Percentiles rank a stretch among this genome's conserved stretches.
Evolutionary conservation across 768 basidiomycete genomes (phyloP).

Genomic region (Pisolithus orientalis): DNA sequence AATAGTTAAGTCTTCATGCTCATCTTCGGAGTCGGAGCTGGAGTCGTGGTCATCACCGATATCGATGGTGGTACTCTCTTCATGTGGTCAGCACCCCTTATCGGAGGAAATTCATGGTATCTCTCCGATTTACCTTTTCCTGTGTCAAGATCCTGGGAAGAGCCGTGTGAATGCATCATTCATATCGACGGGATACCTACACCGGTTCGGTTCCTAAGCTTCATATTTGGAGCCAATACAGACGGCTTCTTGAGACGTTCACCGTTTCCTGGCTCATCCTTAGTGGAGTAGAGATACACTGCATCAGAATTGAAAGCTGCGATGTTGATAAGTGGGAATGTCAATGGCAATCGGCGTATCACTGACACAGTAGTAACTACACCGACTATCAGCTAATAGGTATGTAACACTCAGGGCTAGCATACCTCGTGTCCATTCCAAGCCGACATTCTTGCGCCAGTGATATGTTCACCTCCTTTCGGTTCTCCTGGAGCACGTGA

Average conservation of each 20-base stretch:
- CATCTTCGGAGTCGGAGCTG: conserved; percentile 18
- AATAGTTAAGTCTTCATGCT: conserved; percentile 26
- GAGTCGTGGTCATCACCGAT: conserved; percentile 25
- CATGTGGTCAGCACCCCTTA: conserved; percentile 6
- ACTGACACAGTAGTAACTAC: conserved; percentile 62
- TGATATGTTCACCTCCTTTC: conserved; percentile 54
- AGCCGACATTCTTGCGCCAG: conserved; percentile 65
- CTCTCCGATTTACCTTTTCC: not conserved
- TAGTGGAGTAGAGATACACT: conserved; percentile 68
- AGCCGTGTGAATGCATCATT: not conserved
- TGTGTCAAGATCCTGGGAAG: not conserved
- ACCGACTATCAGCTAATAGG: conserved; percentile 7
- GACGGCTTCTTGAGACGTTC: conserved; percentile 14
- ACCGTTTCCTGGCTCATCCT: conserved; percentile 44
- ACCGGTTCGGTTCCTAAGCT: conserved; percentile 8
- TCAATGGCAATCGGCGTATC: not conserved
- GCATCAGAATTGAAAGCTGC: conserved; percentile 70
- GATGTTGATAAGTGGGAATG: conserved; percentile 5
- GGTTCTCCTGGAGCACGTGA: conserved; percentile 29
- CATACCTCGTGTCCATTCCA: conserved; percentile 71
- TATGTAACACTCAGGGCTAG: not conserved
- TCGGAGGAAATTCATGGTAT: not conserved
- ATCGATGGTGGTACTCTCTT: conserved; percentile 22
- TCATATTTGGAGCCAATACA: conserved; percentile 27
- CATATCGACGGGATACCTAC: not conserved